Base-by-base conservation (phyloP, 1,139 yeast species). In the Wickerhamomyces sp. region DNA sequence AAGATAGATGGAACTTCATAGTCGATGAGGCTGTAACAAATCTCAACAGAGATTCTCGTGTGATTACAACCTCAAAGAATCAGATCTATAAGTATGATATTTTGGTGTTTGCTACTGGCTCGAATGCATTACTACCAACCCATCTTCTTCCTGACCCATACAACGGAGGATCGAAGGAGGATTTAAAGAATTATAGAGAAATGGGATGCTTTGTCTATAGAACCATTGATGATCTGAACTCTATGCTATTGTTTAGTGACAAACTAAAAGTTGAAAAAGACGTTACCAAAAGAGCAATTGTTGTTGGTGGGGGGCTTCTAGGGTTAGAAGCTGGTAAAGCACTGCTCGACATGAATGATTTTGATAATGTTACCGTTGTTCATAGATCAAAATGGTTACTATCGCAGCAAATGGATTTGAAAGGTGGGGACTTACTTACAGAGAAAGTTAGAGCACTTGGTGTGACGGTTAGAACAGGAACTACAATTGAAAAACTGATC, bases 261-360 rank as follows among this genome's bases (percentile, higher is more conserved):
- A 37, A 38, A 2, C 40, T 50, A 8, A 34, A 36, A 4, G 37
- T 38, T 1, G 29, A 49, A 18, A 44, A 47, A 18, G 46, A 37
- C 13, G 18, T 14, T 15, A 42, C 38, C 7, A 60, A 56, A 45
- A 48, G 59, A 29, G 67, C 68, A 1, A 51, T 64, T 26, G 67
- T 64, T 31, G 68, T 64, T 26, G 68, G 68, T 30, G 68, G 68
- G 39, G 68, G 68, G 10, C 50, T 64, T 6, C 50, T 64, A 6
- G 68, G 68, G 10, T 48, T 65, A 13, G 68, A 64, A 45, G 68
- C 68, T n/a, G 68, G 66, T 15, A 64, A 64, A 43, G 68, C 68
- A 4, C 50, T 65, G 27, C 48, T 55, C 10, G 68, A 64, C 41
- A 58, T 63, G 59, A 54, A 49, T 8, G 34, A 44, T 13, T 65